Percentiles rank a stretch among this genome's conserved stretches.
Conservation (phyloP, 2,329 filamentous ascomycete species). For the Alternaria gansuensis region DNA sequence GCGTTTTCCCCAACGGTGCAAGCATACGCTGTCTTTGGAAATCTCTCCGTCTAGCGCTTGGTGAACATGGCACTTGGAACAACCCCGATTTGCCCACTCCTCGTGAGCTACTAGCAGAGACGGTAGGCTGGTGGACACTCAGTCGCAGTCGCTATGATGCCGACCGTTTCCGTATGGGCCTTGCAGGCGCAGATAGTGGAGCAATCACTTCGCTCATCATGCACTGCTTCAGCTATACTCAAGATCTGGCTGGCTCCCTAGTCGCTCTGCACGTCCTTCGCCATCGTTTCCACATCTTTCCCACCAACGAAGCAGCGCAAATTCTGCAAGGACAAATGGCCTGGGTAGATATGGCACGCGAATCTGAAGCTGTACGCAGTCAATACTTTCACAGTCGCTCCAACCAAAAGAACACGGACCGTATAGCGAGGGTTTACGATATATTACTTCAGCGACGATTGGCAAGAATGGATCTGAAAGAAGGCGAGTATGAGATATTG, state of each 20-base stretch:
- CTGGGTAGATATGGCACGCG: constrained; percentile 39
- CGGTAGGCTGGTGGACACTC: constrained; percentile 41
- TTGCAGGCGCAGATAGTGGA: constrained; percentile 34
- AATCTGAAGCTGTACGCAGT: constrained; percentile 15
- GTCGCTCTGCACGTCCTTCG: constrained; percentile 47
- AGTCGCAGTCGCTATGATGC: constrained; percentile 38
- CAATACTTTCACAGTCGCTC: constrained; percentile 29
- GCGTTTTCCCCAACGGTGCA: constrained; percentile 45
- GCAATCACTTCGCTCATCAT: constrained; percentile 43
- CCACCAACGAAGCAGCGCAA: constrained; percentile 29
- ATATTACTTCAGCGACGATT: constrained; percentile 33
- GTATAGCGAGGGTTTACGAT: constrained; percentile 31
- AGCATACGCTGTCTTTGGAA: constrained; percentile 46
- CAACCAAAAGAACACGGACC: constrained; percentile 24
- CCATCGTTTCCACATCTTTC: constrained; percentile 39
- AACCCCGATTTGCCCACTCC: constrained; percentile 41
- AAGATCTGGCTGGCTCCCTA: constrained; percentile 48
- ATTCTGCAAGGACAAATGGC: constrained; percentile 43
- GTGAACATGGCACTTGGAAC: constrained; percentile 29
- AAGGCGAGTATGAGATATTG: constrained; percentile 24
- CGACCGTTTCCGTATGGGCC: constrained; percentile 38
- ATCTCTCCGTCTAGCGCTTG: constrained; percentile 44
- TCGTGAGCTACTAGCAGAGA: constrained; percentile 45
- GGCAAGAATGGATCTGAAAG: constrained; percentile 26
- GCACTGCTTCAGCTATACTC: constrained; percentile 48